Evolutionary conservation across 169 alveolate genomes (phyloP), one percentile per base, ranked within the genome.

Genomic region (Toxoplasma gondii): DNA sequence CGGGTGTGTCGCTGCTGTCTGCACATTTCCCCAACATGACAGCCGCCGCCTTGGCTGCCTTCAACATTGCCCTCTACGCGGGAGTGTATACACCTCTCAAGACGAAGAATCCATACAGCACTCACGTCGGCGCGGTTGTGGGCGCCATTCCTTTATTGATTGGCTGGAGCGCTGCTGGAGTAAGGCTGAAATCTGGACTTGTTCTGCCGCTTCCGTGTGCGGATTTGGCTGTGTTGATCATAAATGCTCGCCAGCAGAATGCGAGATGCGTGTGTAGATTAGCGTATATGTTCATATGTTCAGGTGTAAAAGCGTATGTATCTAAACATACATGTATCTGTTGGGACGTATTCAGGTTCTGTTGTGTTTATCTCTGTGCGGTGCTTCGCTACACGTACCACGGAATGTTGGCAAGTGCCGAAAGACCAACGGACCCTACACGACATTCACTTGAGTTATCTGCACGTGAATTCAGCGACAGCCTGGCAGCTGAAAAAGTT

Each of bases 131-230:
- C 38, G 88, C 96, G 45, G 88, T 93, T 5, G 93, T 82, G 53
- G 96, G 96, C 38, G 80, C 96, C 29, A 27, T 93, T 19, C 96
- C 96, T 2, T 44, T 93, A 31, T 91, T 93, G 64, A 93, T 93
- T 2, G 96, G 96, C 0, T 93, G 94, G 87, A 45, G 91, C 36
- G 96, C 94, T 5, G 96, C 96, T 31, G 94, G 96, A 2, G 96
- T 93, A 88, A 78, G 91, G 9, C 78, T 49, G 58, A 49, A 49
- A 49, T 12, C 58, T 64, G 4, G 12, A 49, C 22, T 49, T 49
- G 58, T 49, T 49, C 12, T 49, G 58, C n/a, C 39, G 36, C 34
- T 39, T 12, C 53, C 34, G 70, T 4, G 80, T 43, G 36, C 91
- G 29, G 54, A 69, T 34, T 49, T 38, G 39, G 27, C 93, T 53